Base-by-base conservation (phyloP, 1,284 basidiomycete species). In the Macrocybe sp. region DNA sequence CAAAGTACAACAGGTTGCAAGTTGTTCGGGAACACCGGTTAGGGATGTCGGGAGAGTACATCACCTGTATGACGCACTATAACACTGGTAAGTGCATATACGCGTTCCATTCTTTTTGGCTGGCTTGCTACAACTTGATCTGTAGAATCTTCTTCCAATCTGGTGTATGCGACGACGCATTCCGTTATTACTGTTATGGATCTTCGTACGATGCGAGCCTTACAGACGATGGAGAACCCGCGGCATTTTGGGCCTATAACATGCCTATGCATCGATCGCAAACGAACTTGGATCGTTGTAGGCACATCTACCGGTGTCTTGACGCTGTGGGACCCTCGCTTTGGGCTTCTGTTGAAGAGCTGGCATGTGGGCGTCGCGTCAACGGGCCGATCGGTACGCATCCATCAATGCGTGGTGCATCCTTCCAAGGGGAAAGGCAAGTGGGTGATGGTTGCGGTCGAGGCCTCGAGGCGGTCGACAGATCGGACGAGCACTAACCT, bases 321-420 rank as follows among this genome's bases (percentile, higher is more conserved):
- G 6, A 83, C 85, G 2, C 74, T 98, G 1, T 98, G 95, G 94
- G 96, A 99, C 67, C 78, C 94, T 44, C 83, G 96, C 2, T 98
- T 98, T 56, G 92, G 92, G 0, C 70, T 98, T n/a, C 69, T 89
- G 5, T 71, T 98, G 56, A 87, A 88, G 62, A 89, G 83, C 44
- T 97, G 95, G 95, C 80, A 83, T 53, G 83, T 84, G 1, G 83
- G 82, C n/a, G 72, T 74, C 7, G 72, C 83, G 0, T 72, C 76
- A 8, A 69, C 68, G 0, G 78, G 80, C 1, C 66, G 69, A 42
- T 69, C 72, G 9, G 75, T 72, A 2, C 74, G 79, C 11, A 78
- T 92, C 22, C 76, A 89, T 51, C 81, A 89, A 57, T 83, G 85
- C 54, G 76, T 74, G 4, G 70, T 93, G 0, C 94, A 97, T 60